Evolutionary conservation across 2,329 filamentous ascomycete species (phyloP), one percentile per base, ranked within the genome.

Genomic region (Pseudogymnoascus sp.): DNA sequence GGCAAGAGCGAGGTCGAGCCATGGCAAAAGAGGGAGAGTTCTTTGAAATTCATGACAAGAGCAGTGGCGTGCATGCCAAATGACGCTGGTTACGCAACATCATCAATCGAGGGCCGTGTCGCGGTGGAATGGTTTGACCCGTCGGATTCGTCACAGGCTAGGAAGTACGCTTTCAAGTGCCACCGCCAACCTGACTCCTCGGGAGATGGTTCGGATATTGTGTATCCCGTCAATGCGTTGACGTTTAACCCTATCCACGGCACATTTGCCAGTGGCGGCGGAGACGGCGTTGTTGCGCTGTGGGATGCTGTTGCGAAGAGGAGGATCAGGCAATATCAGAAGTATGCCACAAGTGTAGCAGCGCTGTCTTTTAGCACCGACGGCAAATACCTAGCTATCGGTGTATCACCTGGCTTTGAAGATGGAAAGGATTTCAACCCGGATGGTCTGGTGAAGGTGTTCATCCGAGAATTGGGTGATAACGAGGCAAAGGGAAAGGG

Each of bases 151-250:
- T 93, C 90, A 3, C 93, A 97, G 78, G 89, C 90, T 40, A 85
- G 93, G 68, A 97, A 97, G 76, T 99, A 97, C 75, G 95, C 95
- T 12, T 99, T 99, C 84, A 99, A 99, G 77, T 99, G 95, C 77
- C 95, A 99, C 77, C 85, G 95, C 4, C 91, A 96, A 75, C 82
- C 86, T 1, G 82, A 81, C 8, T 77, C 84, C 1, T 82, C 87
- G 42, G 81, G 82, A 8, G 83, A 83, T 40, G 75, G 31, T 73
- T 78, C 62, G 83, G 88, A 91, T 71, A 79, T 90, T 1, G 86
- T 91, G 2, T 90, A 89, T 70, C 88, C 88, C 0, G 88, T 91
- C 61, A 88, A 91, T 68, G 84, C 87, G 4, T 77, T 91, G 6
- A 81, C 87, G 0, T 91, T 89, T 72, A 87, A 90, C 71, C 88